phyloP scores from a whole-genome alignment of 495 filamentous ascomycete species.

The Amniculicola lignicola region DNA sequence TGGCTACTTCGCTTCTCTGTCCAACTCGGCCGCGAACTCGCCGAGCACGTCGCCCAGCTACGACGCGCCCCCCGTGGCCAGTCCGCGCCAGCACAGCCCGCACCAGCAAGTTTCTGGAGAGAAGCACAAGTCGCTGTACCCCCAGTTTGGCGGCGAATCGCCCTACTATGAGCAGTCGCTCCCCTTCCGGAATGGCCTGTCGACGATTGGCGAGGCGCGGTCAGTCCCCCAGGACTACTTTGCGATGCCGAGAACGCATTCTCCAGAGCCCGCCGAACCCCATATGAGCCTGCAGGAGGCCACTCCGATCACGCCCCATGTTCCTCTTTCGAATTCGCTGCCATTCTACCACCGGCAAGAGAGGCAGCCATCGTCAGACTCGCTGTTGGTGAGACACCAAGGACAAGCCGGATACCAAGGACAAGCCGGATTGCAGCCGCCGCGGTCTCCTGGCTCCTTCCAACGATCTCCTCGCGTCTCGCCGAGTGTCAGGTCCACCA shows the following conservation, averaged over 20 bases:
- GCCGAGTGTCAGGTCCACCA: slow-evolving; percentile 55
- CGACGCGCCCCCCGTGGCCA: slow-evolving; percentile 35
- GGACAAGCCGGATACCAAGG: slow-evolving; percentile 47
- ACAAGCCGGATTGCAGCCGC: slow-evolving; percentile 52
- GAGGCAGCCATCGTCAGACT: slow-evolving; percentile 40
- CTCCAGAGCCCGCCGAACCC: slow-evolving; percentile 48
- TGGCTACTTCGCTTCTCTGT: slow-evolving; percentile 65
- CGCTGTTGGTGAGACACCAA: slow-evolving; percentile 46
- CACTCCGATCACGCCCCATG: slow-evolving; percentile 31
- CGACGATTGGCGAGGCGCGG: slow-evolving; percentile 34
- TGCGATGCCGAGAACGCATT: slow-evolving; percentile 47
- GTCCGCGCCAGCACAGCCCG: slow-evolving; percentile 12
- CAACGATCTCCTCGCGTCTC: slow-evolving; percentile 49
- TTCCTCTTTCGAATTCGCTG: slow-evolving; percentile 30
- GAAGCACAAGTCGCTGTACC: slow-evolving; percentile 30
- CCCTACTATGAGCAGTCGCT: slow-evolving; percentile 20
- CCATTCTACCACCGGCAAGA: slow-evolving; percentile 45
- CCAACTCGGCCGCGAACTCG: slow-evolving; percentile 44
- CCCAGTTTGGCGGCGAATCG: slow-evolving; percentile 22
- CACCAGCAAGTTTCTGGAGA: slow-evolving; percentile 20
- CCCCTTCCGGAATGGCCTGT: slow-evolving; percentile 25
- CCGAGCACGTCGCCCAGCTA: neutral
- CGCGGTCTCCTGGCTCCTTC: slow-evolving; percentile 50
- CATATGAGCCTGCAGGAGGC: slow-evolving; percentile 30
- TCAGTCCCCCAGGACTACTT: slow-evolving; percentile 42